Conservation (phyloP, 371 early-diverging fungal genomes). For the Mucor circinelloides region DNA sequence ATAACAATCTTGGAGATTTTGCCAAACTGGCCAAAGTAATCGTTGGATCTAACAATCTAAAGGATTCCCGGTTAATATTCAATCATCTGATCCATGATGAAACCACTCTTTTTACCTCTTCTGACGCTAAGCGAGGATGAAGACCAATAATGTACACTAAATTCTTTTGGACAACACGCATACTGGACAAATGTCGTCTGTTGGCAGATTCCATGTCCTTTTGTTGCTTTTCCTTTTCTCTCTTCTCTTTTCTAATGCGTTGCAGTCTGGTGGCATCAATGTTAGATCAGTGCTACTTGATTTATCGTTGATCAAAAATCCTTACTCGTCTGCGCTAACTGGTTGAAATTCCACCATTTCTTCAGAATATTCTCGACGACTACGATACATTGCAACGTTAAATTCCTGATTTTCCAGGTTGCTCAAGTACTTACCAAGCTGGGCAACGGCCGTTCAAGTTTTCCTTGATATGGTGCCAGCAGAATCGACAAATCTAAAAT, state of each 20-base stretch:
- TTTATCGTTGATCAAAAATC: background rate
- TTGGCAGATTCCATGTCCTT: slow-evolving; percentile 87
- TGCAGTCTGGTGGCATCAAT: slow-evolving; percentile 29
- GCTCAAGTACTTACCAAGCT: slow-evolving; percentile 57
- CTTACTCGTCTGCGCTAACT: slow-evolving; percentile 81
- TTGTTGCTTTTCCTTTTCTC: slow-evolving; percentile 86
- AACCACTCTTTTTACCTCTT: slow-evolving; percentile 67
- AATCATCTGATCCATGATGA: no score
- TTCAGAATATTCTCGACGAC: slow-evolving; percentile 79
- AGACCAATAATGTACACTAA: slow-evolving; percentile 94
- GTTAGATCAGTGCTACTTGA: background rate
- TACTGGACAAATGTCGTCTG: slow-evolving; percentile 85
- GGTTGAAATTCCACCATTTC: slow-evolving; percentile 89
- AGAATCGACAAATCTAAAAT: slow-evolving; percentile 26
- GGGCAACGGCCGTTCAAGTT: slow-evolving; percentile 85
- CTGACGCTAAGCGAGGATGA: slow-evolving; percentile 80
- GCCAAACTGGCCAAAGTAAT: slow-evolving; percentile 96
- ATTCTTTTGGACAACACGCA: slow-evolving; percentile 94
- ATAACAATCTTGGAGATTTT: slow-evolving; percentile 89
- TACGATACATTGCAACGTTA: background rate
- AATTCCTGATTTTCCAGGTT: background rate
- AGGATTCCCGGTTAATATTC: background rate
- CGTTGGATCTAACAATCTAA: slow-evolving; percentile 57
- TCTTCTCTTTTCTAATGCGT: slow-evolving; percentile 76
- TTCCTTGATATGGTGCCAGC: slow-evolving; percentile 56